phyloP scores from a whole-genome alignment of 2,329 filamentous ascomycete genomes.

The Ceratocystis ficicola region DNA sequence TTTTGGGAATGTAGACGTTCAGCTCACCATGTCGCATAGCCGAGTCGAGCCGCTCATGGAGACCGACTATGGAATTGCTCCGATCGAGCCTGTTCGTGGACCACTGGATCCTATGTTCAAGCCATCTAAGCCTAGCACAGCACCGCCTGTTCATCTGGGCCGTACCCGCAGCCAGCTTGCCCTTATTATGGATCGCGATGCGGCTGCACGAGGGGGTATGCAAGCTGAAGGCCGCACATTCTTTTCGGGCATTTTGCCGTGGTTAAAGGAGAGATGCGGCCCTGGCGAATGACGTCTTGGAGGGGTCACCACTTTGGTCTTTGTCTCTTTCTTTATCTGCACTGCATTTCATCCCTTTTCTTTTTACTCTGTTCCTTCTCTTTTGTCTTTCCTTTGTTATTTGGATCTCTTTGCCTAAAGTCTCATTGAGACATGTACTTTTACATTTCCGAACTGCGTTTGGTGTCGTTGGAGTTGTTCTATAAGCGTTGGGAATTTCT shows the following conservation, averaged over 20 bases:
- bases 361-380: neutral
- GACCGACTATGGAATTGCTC: slow-evolving; percentile 26
- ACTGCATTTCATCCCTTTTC: neutral
- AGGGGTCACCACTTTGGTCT: neutral
- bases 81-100: slow-evolving; percentile 25
- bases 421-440: slow-evolving; percentile 18
- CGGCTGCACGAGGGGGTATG: slow-evolving; percentile 24
- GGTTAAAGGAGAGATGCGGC: slow-evolving; percentile 3
- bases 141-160: slow-evolving; percentile 39
- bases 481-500: neutral
- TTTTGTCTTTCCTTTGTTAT: slow-evolving; percentile 3
- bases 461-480: neutral
- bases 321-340: neutral
- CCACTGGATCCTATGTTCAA: slow-evolving; percentile 33
- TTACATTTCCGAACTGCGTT: neutral
- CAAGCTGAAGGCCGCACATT: slow-evolving; percentile 7
- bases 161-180: slow-evolving; percentile 50
- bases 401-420: neutral
- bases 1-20: slow-evolving; percentile 27
- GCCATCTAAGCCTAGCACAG: slow-evolving; percentile 39
- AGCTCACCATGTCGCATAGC: slow-evolving; percentile 21
- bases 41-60: slow-evolving; percentile 19
- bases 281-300: neutral
- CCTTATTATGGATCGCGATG: slow-evolving; percentile 44
- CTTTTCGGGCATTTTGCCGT: slow-evolving; percentile 15